Evolutionary conservation across 2,329 filamentous ascomycete species (phyloP), one percentile per base, ranked within the genome.

Genomic region (Scedosporium aurantiacum): DNA sequence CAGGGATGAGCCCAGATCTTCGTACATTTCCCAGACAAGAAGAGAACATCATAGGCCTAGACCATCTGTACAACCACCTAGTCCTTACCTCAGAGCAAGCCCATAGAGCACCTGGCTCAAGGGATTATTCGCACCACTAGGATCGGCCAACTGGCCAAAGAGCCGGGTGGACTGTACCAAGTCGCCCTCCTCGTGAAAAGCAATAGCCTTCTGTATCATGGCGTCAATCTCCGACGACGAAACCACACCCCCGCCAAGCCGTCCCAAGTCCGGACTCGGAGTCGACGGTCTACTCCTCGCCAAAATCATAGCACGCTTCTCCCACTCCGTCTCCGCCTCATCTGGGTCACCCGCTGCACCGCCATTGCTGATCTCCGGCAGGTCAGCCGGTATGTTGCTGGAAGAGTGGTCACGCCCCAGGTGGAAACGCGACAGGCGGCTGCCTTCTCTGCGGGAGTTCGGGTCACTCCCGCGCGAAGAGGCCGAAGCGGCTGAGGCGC

Each of bases 61-160:
- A 37, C 32, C 32, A 10, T 10, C 32, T 37, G 32, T 37, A 37
- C 14, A 12, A 37, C 32, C 14, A 37, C 32, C 32, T 10, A 37
- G 32, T 12, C 79, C 83, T 75, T 74, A 92, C 88, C 91, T 83
- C 66, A 97, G 75, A 60, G 93, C 92, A 62, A 99, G 87, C 3
- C 94, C 94, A 71, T 96, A 99, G 60, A 99, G 82, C 41, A 99
- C 94, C 76, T 99, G 93, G 69, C 91, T 94, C 65, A 99, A 80
- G 47, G 94, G 90, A 74, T 97, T 96, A 71, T 97, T 96, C 58
- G 87, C 84, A 25, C 90, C 91, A 60, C 85, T 80, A 0, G 90
- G 90, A 71, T 96, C 87, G 60, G 94, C 94, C 66, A 99, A 79
- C 63, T 81, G 79, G 28, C 85, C 89, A 75, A 99, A 99, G 74